These are phyloP conservation scores for Hypoxylon perforatum DNA, from an alignment of 495 filamentous ascomycete species.

Conservation along the genomic window DNA sequence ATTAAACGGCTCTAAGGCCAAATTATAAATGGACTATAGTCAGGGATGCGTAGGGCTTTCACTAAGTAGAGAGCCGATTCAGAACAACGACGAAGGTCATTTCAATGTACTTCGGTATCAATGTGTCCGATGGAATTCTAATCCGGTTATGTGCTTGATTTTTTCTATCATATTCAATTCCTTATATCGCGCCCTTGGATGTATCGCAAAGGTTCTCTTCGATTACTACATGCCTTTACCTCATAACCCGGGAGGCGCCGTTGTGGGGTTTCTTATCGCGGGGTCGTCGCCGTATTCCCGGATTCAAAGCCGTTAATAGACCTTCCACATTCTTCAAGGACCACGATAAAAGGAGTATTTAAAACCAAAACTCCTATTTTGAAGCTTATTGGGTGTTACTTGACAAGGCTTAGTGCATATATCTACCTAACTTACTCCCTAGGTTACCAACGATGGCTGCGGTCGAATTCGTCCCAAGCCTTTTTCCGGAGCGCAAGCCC, in stretches of 20 bases:
- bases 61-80: background rate
- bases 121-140: too few relatives aligned
- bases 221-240: background rate
- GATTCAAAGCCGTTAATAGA: background rate
- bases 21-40: slow-evolving; percentile 45
- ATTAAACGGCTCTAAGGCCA: slow-evolving; percentile 47
- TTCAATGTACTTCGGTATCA: too few relatives aligned
- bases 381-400: too few relatives aligned
- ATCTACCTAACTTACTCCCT: too few relatives aligned
- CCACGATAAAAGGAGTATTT: too few relatives aligned
- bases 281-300: slow-evolving; percentile 3
- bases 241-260: slow-evolving; percentile 16
- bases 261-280: slow-evolving; percentile 27
- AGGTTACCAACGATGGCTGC: slow-evolving; percentile 2
- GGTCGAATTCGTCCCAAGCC: slow-evolving; percentile 10
- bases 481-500: slow-evolving; percentile 48
- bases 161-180: too few relatives aligned
- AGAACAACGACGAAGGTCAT: background rate
- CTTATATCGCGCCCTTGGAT: too few relatives aligned
- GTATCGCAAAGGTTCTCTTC: background rate
- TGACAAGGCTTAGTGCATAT: too few relatives aligned
- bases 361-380: too few relatives aligned
- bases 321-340: too few relatives aligned
- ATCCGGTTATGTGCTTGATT: too few relatives aligned
- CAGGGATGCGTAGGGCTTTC: too few relatives aligned